These are phyloP conservation scores for Chaetomium sp. DNA, from an alignment of 2,329 filamentous ascomycete genomes.

Conservation along the genomic window DNA sequence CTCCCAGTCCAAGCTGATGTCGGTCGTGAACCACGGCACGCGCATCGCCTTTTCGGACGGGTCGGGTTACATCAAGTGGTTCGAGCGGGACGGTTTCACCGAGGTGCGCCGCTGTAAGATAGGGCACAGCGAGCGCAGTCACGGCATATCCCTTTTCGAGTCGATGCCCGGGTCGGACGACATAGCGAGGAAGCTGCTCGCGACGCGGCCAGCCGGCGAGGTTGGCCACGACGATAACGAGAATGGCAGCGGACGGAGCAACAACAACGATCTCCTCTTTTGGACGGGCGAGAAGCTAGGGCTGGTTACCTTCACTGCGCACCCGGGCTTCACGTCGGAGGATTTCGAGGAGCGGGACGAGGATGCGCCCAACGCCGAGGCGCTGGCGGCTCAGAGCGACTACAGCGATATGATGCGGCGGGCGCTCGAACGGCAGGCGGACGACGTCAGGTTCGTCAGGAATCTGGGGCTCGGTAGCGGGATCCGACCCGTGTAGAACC, in stretches of 20 bases:
- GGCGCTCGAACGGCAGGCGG: constrained; percentile 74
- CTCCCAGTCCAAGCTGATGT: constrained; percentile 77
- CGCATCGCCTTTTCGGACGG: constrained; percentile 82
- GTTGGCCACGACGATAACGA: constrained; percentile 26
- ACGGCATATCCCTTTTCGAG: constrained; percentile 53
- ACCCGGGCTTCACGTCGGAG: constrained; percentile 51
- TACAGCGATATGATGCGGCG: constrained; percentile 71
- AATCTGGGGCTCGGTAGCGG: constrained; percentile 57
- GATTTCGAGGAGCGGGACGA: constrained; percentile 54
- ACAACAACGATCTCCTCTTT: constrained; percentile 71
- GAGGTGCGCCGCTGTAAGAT: constrained; percentile 59
- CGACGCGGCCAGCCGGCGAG: constrained; percentile 51
- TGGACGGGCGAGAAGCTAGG: constrained; percentile 89
- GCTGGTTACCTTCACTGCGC: constrained; percentile 64
- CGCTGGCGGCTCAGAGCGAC: constrained; percentile 54
- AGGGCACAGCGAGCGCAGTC: constrained; percentile 54
- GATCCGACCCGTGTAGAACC: constrained; percentile 2
- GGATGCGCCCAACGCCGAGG: constrained; percentile 45
- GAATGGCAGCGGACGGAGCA: constrained; percentile 38
- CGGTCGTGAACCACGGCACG: constrained; percentile 78
- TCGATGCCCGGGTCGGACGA: constrained; percentile 63
- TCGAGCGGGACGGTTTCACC: constrained; percentile 78
- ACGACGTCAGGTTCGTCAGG: constrained; percentile 75
- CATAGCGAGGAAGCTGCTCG: constrained; percentile 77
- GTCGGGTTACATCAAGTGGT: constrained; percentile 83